Conservation (phyloP, 805 yeast genomes). For the Ogataea kodamae region DNA sequence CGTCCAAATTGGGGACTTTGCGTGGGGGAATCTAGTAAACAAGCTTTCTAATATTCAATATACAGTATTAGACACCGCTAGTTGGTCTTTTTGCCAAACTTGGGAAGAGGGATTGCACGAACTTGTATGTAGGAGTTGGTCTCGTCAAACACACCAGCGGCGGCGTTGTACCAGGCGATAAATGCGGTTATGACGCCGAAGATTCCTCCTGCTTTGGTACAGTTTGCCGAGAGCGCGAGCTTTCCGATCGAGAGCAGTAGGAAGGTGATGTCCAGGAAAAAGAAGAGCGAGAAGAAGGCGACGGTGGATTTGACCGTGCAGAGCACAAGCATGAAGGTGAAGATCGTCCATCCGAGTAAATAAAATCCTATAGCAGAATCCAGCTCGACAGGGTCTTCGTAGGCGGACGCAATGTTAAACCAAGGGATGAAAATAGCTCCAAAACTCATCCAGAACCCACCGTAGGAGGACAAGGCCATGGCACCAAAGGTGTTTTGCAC, state of each 20-base stretch:
- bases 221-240: slow-evolving; percentile 41
- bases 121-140: slow-evolving; percentile 58
- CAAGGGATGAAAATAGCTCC: slow-evolving; percentile 60
- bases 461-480: slow-evolving; percentile 55
- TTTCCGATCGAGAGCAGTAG: slow-evolving; percentile 48
- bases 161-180: slow-evolving; percentile 68
- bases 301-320: slow-evolving; percentile 57
- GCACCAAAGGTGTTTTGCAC: slow-evolving; percentile 76
- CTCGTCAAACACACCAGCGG: slow-evolving; percentile 61
- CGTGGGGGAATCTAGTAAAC: slow-evolving; percentile 5
- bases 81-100: slow-evolving; percentile 20
- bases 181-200: slow-evolving; percentile 60
- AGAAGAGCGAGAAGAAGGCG: slow-evolving; percentile 50
- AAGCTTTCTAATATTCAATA: too few species aligned
- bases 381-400: slow-evolving; percentile 41
- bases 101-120: slow-evolving; percentile 31
- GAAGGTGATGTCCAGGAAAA: slow-evolving; percentile 52
- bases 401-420: slow-evolving; percentile 54
- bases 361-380: slow-evolving; percentile 55
- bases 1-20: slow-evolving; percentile 5
- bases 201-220: slow-evolving; percentile 57
- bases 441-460: slow-evolving; percentile 77
- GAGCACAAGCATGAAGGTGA: slow-evolving; percentile 54
- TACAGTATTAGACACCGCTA: slow-evolving; percentile 1
- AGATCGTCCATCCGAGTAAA: slow-evolving; percentile 61